Conservation (phyloP, 192 early-diverging fungal species). For the Geranomyces michiganensis region DNA sequence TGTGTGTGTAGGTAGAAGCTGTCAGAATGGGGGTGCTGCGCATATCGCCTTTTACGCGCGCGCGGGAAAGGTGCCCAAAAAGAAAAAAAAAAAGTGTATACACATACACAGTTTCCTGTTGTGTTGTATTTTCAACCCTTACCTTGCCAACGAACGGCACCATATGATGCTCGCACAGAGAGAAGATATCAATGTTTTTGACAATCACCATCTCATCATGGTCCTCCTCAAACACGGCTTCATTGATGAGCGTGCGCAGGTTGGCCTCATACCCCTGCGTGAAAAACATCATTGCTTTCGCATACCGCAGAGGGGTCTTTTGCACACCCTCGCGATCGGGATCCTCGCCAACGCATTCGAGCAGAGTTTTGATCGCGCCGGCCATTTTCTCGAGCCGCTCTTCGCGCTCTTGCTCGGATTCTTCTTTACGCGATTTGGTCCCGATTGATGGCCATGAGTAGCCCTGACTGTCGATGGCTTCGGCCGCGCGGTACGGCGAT, state of each 20-base stretch:
- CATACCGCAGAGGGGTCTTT: conserved; percentile 96
- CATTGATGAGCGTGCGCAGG: conserved; percentile 87
- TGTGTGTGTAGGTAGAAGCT: too few relatives aligned
- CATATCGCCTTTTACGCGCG: not conserved
- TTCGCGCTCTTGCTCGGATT: conserved; percentile 72
- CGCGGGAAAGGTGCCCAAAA: not conserved
- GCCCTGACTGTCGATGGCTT: conserved; percentile 40
- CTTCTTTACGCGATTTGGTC: conserved; percentile 75
- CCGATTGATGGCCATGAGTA: conserved; percentile 67
- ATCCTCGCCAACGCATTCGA: conserved; percentile 95
- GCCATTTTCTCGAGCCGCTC: conserved; percentile 77
- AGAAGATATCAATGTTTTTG: conserved; percentile 93
- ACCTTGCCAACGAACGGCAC: conserved; percentile 98
- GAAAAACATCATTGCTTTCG: conserved; percentile 96
- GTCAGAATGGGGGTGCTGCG: conserved; percentile 1
- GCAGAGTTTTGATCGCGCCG: conserved; percentile 80
- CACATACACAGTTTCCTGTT: not conserved
- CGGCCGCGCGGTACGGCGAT: conserved; percentile 36
- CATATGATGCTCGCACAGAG: conserved; percentile 98
- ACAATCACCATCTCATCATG: conserved; percentile 99
- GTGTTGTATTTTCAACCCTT: not conserved
- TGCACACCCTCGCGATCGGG: conserved; percentile 88
- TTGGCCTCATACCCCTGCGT: conserved; percentile 98
- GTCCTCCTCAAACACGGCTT: conserved; percentile 97
- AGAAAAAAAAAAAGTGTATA: not conserved